phyloP scores from a whole-genome alignment of 202 grass and related monocot species.

The Saccharum hybrid region DNA sequence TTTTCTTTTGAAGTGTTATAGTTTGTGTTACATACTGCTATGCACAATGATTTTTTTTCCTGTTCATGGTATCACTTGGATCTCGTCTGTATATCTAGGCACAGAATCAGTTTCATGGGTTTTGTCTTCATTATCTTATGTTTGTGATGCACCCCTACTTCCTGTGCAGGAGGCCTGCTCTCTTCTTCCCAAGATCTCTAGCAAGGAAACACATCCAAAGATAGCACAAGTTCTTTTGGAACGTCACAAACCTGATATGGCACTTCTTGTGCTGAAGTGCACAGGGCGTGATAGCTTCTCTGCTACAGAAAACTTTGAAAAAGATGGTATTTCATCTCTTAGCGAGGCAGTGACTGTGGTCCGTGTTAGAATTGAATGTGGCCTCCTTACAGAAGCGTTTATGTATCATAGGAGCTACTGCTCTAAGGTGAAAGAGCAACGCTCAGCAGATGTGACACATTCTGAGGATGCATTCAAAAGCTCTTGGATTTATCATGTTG shows the following conservation, averaged over 20 bases:
- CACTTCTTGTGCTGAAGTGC: conserved; percentile 73
- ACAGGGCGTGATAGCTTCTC: conserved; percentile 58
- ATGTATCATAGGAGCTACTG: conserved; percentile 78
- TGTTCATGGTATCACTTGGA: conserved; percentile 26
- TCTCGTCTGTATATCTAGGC: conserved; percentile 23
- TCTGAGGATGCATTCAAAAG: conserved; percentile 40
- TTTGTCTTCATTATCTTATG: conserved; percentile 17
- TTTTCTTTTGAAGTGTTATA: background rate
- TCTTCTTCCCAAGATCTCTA: conserved; percentile 78
- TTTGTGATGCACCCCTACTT: conserved; percentile 33
- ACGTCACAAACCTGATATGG: conserved; percentile 71
- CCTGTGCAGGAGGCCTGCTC: conserved; percentile 72
- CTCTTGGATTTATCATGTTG: conserved; percentile 65
- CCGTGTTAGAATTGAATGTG: conserved; percentile 80
- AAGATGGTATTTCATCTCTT: conserved; percentile 59
- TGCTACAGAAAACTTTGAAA: conserved; percentile 47
- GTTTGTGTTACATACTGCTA: conserved; percentile 27
- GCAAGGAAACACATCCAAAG: conserved; percentile 85
- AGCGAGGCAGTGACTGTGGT: conserved; percentile 74
- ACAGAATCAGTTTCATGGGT: background rate
- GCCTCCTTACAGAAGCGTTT: conserved; percentile 91
- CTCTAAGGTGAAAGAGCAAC: conserved; percentile 68
- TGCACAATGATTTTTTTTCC: conserved; percentile 21
- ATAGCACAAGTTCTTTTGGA: conserved; percentile 92
- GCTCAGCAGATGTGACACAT: conserved; percentile 44